phyloP scores from a whole-genome alignment of 108 stramenopile genomes.

The Discostella pseudostelligera region DNA sequence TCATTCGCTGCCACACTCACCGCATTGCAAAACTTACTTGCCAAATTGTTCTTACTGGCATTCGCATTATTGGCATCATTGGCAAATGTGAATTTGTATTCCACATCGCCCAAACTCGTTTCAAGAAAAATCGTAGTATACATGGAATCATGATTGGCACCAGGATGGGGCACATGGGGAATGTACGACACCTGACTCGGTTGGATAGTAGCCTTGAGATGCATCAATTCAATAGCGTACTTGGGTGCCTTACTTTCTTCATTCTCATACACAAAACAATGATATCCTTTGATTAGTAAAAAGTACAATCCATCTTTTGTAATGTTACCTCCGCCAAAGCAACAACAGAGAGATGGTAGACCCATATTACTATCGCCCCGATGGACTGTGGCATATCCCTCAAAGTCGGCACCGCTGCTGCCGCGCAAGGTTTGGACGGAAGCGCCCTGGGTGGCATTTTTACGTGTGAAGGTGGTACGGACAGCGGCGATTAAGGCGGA shows the following conservation, averaged over 20 bases:
- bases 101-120: conserved; percentile 70
- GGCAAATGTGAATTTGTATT: conserved; percentile 63
- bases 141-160: conserved; percentile 18
- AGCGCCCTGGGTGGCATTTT: conserved; percentile 63
- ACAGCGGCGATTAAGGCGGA: conserved; percentile 33
- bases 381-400: conserved; percentile 63
- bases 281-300: conserved; percentile 79
- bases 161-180: conserved; percentile 31
- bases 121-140: conserved; percentile 50
- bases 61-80: conserved; percentile 33
- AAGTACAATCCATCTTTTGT: conserved; percentile 41
- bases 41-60: background rate
- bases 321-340: conserved; percentile 3
- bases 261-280: conserved; percentile 69
- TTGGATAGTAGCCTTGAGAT: conserved; percentile 48
- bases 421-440: conserved; percentile 70
- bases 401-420: conserved; percentile 75
- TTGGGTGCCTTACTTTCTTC: conserved; percentile 57
- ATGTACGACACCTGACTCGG: conserved; percentile 5
- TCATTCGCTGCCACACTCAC: conserved; percentile 34
- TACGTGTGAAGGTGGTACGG: conserved; percentile 48
- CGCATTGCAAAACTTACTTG: conserved; percentile 46
- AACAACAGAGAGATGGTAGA: conserved; percentile 11
- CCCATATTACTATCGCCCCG: conserved; percentile 48
- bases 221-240: conserved; percentile 73